Evolutionary conservation across 148 eudicot genomes (phyloP).

Genomic region (Rhododendron griersonianum): DNA sequence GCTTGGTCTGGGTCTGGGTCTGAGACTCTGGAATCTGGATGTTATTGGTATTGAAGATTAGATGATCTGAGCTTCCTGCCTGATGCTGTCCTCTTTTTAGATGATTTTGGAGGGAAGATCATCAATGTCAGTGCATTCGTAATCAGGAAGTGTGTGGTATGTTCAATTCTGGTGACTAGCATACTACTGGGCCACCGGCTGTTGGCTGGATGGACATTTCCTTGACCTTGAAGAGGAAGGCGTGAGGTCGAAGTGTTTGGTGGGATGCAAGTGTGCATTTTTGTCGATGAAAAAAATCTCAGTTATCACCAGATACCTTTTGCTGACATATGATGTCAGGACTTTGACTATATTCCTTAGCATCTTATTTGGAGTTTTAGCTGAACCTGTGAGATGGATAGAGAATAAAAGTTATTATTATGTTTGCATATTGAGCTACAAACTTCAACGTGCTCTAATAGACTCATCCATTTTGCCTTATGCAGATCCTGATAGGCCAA

Average conservation of each 20-base stretch:
- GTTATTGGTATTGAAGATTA: background rate
- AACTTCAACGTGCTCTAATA: background rate
- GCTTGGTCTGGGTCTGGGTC: background rate
- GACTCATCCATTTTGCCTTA: background rate
- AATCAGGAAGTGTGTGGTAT: background rate
- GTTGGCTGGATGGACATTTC: background rate
- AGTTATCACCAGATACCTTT: background rate
- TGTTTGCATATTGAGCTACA: background rate
- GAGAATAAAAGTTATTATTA: background rate
- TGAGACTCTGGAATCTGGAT: background rate
- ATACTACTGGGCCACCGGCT: background rate
- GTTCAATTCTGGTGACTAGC: background rate
- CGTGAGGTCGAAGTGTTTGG: background rate
- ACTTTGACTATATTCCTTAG: background rate
- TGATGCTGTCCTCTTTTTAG: background rate
- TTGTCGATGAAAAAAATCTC: background rate
- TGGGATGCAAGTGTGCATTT: background rate
- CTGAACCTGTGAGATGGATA: too few species aligned
- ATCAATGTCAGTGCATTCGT: background rate
- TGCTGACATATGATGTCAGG: background rate
- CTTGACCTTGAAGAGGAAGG: background rate
- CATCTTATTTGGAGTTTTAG: background rate
- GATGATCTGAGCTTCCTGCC: background rate
- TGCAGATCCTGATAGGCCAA: constrained; percentile 86
- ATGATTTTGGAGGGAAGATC: background rate